A percentile compares a stretch with the other conserved stretches of the same genome.
phyloP scores from a whole-genome alignment of 306 rosid genomes.

The Glycyrrhiza uralensis region DNA sequence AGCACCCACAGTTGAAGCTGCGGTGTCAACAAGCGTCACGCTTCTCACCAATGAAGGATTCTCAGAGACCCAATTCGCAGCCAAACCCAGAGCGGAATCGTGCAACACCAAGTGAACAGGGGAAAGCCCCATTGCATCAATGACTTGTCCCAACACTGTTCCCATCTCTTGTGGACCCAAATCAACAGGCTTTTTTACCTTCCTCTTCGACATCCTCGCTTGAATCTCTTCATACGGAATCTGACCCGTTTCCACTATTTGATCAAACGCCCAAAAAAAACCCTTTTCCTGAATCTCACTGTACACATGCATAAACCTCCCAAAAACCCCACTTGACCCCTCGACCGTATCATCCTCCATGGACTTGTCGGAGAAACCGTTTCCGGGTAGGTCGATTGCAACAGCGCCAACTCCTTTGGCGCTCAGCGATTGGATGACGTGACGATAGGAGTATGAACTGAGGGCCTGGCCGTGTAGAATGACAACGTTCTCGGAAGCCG shows the following conservation, averaged over 20 bases:
- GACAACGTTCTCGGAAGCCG: conserved; percentile 49
- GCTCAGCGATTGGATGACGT: conserved; percentile 39
- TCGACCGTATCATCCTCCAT: conserved; percentile 46
- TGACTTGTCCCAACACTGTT: conserved; percentile 67
- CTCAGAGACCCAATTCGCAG: conserved; percentile 71
- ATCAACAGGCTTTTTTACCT: conserved; percentile 56
- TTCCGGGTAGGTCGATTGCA: conserved; percentile 79
- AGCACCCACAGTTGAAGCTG: conserved; percentile 42
- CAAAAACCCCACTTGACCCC: conserved; percentile 50
- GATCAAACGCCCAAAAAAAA: conserved; percentile 94
- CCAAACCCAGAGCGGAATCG: conserved; percentile 69
- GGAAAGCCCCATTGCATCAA: conserved; percentile 56
- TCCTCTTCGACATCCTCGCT: conserved; percentile 48
- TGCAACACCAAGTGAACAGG: conserved; percentile 91
- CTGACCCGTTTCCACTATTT: conserved; percentile 82
- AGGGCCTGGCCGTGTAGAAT: conserved; percentile 72
- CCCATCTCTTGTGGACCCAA: conserved; percentile 65
- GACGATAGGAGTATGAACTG: conserved; percentile 67
- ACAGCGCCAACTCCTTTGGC: conserved; percentile 52
- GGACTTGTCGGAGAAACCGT: conserved; percentile 83
- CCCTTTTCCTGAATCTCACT: conserved; percentile 79
- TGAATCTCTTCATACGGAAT: conserved; percentile 80
- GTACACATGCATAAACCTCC: conserved; percentile 67
- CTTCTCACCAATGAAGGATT: conserved; percentile 60
- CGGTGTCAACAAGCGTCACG: conserved; percentile 72